Base-by-base conservation (phyloP, 345 rosid species). In the Populus ilicifolia region DNA sequence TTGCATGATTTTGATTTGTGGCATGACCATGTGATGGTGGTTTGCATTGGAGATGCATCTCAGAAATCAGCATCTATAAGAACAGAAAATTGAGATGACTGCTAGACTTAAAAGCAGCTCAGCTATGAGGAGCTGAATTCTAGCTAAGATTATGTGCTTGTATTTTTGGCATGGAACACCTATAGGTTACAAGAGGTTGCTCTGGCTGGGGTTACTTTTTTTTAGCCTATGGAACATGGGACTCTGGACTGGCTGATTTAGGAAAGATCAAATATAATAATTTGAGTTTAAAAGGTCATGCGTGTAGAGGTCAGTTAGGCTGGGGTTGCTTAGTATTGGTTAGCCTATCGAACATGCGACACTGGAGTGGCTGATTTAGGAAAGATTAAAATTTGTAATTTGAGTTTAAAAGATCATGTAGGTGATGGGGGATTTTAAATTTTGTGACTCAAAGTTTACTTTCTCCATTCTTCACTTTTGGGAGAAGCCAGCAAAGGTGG, bases 91-190 rank as follows among this genome's bases (percentile, higher is more conserved):
- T 23, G 64, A 59, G 59, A 23, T 23, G 29, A 59, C 29, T 59
- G 64, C 59, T 18, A 52, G 59, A 23, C 64, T 59, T 59, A n/a
- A 59, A 56, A 59, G 64, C 64, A 59, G 25, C 64, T 23, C 64
- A n/a, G 64, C 64, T 59, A 59, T 4, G 29, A 9, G 65, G 72
- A 72, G 75, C 78, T 16, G 52, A 64, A 38, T 52, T 59, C 73
- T 38, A 25, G 72, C 80, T 62, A 61, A 39, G 78, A 69, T 69
- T 39, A 74, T 78, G 80, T 79, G 54, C 76, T 72, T 35, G 46
- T 72, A 65, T 67, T 69, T 75, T n/a, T 39, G 80, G 52, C 74
- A 44, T 38, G 50, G 62, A 21, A 30, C 69, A 79, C 50, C 75
- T 75, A 79, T 75, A 66, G 73, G 72, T 75, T 54, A 56, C 63